phyloP scores from a whole-genome alignment of 2,329 filamentous ascomycete species.

The Pseudogymnoascus sp. region DNA sequence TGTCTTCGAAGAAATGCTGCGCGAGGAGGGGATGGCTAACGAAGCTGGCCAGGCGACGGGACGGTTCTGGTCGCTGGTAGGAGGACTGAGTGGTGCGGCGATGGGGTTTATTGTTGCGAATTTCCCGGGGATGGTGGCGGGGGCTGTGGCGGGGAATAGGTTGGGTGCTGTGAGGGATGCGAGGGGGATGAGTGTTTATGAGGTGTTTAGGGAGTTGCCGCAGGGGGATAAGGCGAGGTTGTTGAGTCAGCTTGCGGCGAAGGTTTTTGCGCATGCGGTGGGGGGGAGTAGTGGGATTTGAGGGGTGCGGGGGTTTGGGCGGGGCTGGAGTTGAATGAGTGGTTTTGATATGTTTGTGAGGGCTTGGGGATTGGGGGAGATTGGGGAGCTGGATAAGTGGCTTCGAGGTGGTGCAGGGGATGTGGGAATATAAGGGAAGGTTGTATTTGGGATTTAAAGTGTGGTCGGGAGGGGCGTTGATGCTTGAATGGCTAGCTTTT shows the following conservation, averaged over 20 bases:
- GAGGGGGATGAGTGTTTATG: conserved; percentile 89
- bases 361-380: not conserved
- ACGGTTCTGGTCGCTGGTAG: conserved; percentile 80
- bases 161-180: conserved; percentile 84
- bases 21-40: conserved; percentile 76
- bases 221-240: conserved; percentile 72
- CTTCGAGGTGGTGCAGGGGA: not conserved
- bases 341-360: not conserved
- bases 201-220: conserved; percentile 77
- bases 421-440: not conserved
- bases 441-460: not conserved
- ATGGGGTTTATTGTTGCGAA: conserved; percentile 95
- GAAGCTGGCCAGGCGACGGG: conserved; percentile 52
- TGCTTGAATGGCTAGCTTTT: not conserved
- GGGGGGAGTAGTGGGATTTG: conserved; percentile 28
- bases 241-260: conserved; percentile 74
- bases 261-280: conserved; percentile 75
- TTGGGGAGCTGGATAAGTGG: not conserved
- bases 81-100: conserved; percentile 77
- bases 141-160: conserved; percentile 84
- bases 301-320: not conserved
- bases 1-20: conserved; percentile 83
- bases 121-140: conserved; percentile 78
- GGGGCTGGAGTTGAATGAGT: not conserved
- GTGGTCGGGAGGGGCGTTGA: not conserved